Conservation (phyloP, 1,284 basidiomycete genomes). For the Exsudoporus floridanus region DNA sequence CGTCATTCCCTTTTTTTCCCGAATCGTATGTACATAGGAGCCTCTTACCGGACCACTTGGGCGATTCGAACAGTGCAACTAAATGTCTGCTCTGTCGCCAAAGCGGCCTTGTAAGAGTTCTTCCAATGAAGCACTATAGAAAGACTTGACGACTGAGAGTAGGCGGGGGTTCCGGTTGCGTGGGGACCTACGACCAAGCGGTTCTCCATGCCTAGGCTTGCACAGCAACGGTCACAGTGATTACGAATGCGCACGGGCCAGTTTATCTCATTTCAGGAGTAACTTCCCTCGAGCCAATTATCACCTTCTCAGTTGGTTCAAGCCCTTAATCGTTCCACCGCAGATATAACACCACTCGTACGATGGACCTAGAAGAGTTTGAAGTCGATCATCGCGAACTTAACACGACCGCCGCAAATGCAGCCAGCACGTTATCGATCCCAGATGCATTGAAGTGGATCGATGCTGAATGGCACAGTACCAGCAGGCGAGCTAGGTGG, state of each 20-base stretch:
- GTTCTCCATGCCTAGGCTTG: background rate
- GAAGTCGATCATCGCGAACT: conserved; percentile 15
- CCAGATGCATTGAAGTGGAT: conserved; percentile 30
- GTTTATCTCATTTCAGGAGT: background rate
- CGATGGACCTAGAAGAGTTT: conserved; percentile 37
- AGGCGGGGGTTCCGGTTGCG: background rate
- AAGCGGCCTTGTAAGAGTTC: conserved; percentile 6
- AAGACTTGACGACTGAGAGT: background rate
- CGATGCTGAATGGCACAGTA: conserved; percentile 42
- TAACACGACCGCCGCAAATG: background rate
- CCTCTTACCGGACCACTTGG: conserved; percentile 5
- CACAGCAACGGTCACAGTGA: conserved; percentile 6
- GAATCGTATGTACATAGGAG: conserved; percentile 6
- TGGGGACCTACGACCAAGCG: background rate
- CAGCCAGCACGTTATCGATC: conserved; percentile 8
- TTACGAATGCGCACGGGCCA: conserved; percentile 18
- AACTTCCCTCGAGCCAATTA: background rate
- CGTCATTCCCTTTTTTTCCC: background rate
- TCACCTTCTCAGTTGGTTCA: background rate
- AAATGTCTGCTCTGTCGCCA: background rate
- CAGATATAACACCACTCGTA: background rate
- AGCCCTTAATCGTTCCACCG: background rate
- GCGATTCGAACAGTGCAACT: background rate
- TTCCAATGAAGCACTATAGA: background rate
- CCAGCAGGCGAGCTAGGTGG: conserved; percentile 47